Conservation (phyloP, 495 filamentous ascomycete genomes). For the Polyplosphaeria fusca region DNA sequence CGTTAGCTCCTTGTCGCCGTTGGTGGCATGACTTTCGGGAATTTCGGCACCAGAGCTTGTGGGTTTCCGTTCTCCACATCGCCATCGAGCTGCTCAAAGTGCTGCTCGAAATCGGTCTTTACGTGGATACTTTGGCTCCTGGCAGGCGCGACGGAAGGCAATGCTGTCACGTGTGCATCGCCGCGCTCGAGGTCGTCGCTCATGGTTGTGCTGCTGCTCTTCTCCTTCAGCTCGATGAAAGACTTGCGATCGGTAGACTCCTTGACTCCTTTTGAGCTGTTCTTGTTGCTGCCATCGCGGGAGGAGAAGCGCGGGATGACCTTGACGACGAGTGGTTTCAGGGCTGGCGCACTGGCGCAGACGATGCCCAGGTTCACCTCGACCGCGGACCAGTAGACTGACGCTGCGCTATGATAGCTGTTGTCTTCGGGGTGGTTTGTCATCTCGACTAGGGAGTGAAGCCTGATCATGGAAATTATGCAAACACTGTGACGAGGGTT, state of each 20-base stretch:
- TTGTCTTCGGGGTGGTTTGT: conserved; percentile 5
- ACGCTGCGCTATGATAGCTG: conserved; percentile 3
- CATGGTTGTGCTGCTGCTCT: background rate
- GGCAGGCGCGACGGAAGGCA: background rate
- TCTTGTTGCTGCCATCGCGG: background rate
- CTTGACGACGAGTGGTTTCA: conserved; percentile 15
- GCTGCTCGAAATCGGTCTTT: background rate
- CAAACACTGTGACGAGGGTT: background rate
- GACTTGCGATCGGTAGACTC: background rate
- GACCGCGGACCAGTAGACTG: conserved; percentile 14
- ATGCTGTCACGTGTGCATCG: background rate
- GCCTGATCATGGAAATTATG: conserved; percentile 14
- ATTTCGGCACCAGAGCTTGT: too few species aligned
- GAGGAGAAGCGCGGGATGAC: too few species aligned
- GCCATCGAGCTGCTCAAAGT: background rate
- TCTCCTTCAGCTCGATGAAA: conserved; percentile 2
- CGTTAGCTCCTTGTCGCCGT: too few species aligned
- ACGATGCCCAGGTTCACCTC: conserved; percentile 17
- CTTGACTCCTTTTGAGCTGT: background rate
- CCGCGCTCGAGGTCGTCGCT: background rate
- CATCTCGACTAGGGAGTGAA: conserved; percentile 1
- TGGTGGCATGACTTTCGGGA: too few species aligned
- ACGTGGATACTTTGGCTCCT: background rate
- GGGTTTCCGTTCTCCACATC: too few species aligned
- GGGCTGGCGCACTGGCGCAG: conserved; percentile 8